Conservation (phyloP, 1,139 yeast genomes). For the Yamadazyma taylorii region DNA sequence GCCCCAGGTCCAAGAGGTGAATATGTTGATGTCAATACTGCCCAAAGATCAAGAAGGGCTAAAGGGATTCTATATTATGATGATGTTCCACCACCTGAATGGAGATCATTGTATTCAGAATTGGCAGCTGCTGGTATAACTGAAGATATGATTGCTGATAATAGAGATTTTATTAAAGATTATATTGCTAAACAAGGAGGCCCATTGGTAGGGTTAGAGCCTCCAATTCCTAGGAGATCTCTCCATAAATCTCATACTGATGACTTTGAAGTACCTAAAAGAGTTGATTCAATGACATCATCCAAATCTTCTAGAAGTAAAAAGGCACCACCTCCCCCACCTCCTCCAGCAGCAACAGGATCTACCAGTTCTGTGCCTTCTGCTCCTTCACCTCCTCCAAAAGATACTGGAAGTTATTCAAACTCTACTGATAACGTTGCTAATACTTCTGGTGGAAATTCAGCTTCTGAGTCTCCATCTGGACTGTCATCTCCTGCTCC, state of each 20-base stretch:
- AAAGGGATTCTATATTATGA: constrained; percentile 72
- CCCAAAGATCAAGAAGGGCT: constrained; percentile 55
- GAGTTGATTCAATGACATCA: constrained; percentile 5
- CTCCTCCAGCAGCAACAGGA: constrained; percentile 34
- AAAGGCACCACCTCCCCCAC: constrained; percentile 50
- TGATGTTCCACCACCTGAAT: constrained; percentile 80
- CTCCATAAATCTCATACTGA: constrained; percentile 23
- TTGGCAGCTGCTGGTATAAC: constrained; percentile 78
- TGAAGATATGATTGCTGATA: constrained; percentile 88
- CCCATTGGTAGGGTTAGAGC: constrained; percentile 81
- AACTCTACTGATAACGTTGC: constrained; percentile 16
- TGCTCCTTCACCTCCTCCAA: constrained; percentile 17
- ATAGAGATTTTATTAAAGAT: constrained; percentile 76
- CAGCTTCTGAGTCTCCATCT: constrained; percentile 15
- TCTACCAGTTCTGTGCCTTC: constrained; percentile 1
- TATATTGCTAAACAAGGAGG: constrained; percentile 80
- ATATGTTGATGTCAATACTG: constrained; percentile 46
- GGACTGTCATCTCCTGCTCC: constrained; percentile 16
- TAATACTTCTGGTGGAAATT: constrained; percentile 12
- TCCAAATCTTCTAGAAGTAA: constrained; percentile 17
- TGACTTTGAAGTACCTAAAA: constrained; percentile 12
- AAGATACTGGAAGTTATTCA: constrained; percentile 8
- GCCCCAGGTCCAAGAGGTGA: constrained; percentile 77
- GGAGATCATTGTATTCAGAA: constrained; percentile 75
- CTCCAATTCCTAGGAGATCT: constrained; percentile 73